Percentiles rank a stretch among this genome's conserved stretches.
These are phyloP conservation scores for Thraustochytrium sp. DNA, from an alignment of 352 stramenopile species.

Conservation along the genomic window DNA sequence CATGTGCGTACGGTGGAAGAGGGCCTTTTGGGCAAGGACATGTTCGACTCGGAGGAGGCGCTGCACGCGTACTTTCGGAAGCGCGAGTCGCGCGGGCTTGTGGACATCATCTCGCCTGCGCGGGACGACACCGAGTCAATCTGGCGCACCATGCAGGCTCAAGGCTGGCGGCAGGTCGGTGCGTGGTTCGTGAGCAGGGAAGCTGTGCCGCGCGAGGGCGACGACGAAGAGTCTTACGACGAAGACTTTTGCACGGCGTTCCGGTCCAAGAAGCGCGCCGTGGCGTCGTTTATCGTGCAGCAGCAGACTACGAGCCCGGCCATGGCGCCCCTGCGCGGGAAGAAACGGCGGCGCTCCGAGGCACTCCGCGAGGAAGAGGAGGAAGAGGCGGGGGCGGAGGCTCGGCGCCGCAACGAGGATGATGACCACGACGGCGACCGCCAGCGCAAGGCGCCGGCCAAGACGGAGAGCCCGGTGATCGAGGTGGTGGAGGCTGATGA, in stretches of 20 bases:
- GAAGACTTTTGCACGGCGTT: not conserved
- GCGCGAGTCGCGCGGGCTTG: not conserved
- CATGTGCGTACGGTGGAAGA: not conserved
- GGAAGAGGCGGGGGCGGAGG: too few relatives aligned
- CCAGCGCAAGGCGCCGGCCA: too few relatives aligned
- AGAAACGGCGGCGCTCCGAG: not conserved
- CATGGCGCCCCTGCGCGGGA: not conserved
- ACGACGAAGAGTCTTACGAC: not conserved
- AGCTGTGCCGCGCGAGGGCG: not conserved
- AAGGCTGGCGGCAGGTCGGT: not conserved
- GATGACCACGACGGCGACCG: too few relatives aligned
- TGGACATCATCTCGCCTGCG: not conserved
- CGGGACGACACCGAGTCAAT: not conserved
- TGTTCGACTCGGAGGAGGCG: conserved; percentile 23
- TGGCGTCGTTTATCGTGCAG: not conserved
- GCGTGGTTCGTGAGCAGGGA: not conserved
- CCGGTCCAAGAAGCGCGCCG: not conserved
- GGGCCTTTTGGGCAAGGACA: not conserved
- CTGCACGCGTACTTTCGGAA: not conserved
- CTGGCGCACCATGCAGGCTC: not conserved
- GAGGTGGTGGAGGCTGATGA: too few relatives aligned
- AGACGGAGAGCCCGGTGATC: too few relatives aligned
- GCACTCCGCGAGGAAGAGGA: not conserved
- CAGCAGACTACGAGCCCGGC: not conserved
- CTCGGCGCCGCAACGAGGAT: too few relatives aligned